phyloP scores from a whole-genome alignment of 225 moss, liverwort and hornwort genomes.

The Lunularia cruciata region DNA sequence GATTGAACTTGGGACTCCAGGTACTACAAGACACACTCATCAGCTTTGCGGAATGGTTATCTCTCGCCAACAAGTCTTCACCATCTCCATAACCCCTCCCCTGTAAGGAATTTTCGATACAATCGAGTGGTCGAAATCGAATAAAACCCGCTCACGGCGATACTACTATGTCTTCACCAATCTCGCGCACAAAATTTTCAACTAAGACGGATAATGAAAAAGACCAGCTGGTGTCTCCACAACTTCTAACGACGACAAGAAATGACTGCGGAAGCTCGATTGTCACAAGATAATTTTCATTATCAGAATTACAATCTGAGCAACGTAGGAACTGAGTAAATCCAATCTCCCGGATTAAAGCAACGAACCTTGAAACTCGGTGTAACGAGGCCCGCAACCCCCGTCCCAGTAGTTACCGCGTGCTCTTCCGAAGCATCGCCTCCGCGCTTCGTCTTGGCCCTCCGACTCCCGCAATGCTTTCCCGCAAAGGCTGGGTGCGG shows the following conservation, averaged over 20 bases:
- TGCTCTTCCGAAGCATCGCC: slow-evolving; percentile 9
- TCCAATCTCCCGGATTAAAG: too few species aligned
- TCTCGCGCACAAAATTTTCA: too few species aligned
- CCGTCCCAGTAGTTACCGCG: neutral
- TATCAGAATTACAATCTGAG: too few species aligned
- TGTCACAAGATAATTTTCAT: neutral
- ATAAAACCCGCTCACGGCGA: neutral
- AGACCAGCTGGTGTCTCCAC: neutral
- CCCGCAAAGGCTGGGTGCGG: too few species aligned
- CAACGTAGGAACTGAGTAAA: neutral
- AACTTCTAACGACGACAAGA: neutral
- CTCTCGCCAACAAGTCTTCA: neutral
- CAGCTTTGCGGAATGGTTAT: slow-evolving; percentile 1
- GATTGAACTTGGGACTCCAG: neutral
- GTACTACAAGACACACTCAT: neutral
- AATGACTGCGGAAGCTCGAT: neutral
- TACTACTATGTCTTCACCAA: neutral
- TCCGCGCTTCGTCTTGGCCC: neutral
- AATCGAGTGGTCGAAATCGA: neutral
- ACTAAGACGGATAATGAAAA: neutral
- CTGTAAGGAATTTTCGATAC: neutral
- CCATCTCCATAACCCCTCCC: slow-evolving; percentile 4
- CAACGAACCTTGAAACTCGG: slow-evolving; percentile 4
- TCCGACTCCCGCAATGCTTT: too few species aligned
- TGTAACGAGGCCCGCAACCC: too few species aligned